Evolutionary conservation across 257 asterid species (phyloP).

Genomic region (Solanum corneliomulleri): DNA sequence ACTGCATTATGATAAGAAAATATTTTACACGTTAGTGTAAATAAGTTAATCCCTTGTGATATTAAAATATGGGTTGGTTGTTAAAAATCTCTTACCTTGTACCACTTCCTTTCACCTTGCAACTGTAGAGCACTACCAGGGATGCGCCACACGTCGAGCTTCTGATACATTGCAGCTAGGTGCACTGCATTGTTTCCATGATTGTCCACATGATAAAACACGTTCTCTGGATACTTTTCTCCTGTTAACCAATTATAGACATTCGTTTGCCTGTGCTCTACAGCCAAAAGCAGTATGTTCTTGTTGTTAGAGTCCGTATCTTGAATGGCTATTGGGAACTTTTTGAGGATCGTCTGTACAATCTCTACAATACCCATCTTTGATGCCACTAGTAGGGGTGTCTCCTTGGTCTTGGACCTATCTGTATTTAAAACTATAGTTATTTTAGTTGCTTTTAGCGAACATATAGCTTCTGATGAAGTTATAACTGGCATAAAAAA

Average conservation of each 20-base stretch:
- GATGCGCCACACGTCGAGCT: constrained; percentile 36
- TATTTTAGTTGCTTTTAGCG: not conserved
- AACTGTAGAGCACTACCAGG: constrained; percentile 56
- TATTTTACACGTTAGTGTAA: not conserved
- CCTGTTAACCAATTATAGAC: constrained; percentile 16
- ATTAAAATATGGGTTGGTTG: not conserved
- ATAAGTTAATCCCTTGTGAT: not conserved
- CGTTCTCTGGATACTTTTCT: constrained; percentile 13
- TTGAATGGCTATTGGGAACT: constrained; percentile 34
- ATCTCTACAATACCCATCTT: constrained; percentile 46
- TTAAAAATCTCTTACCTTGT: constrained; percentile 22
- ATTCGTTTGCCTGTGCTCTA: constrained; percentile 31
- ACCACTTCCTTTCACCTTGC: constrained; percentile 59
- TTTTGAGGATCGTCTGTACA: constrained; percentile 26
- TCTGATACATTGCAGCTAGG: constrained; percentile 34
- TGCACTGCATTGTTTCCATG: constrained; percentile 39
- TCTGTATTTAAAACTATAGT: not conserved
- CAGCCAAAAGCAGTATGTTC: constrained; percentile 45
- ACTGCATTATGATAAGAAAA: constrained; percentile 19
- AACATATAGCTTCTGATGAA: not conserved
- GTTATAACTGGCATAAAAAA: not conserved
- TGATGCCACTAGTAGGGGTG: constrained; percentile 42
- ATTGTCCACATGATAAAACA: constrained; percentile 33
- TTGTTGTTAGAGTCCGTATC: constrained; percentile 32
- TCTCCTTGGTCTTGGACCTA: constrained; percentile 9